Evolutionary conservation across 2,329 filamentous ascomycete genomes (phyloP), one percentile per base, ranked within the genome.

Genomic region (Colletotrichum ledebouriae): DNA sequence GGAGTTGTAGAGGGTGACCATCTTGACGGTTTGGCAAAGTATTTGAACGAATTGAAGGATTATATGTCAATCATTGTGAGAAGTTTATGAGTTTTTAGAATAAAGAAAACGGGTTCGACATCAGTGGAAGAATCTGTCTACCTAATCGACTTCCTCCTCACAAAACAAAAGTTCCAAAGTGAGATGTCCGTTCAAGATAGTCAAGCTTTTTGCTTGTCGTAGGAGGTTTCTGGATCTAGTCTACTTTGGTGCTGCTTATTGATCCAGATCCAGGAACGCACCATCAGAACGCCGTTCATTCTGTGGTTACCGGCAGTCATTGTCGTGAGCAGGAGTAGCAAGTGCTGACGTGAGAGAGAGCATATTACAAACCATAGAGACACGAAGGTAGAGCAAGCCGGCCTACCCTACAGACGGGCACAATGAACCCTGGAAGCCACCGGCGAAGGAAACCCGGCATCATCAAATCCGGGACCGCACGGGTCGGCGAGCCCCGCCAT

Each of bases 1-100:
- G 49, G 59, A 53, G 2, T 55, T 22, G 20, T 65, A 65, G 12
- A 70, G 65, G 22, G 65, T 60, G 39, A 70, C 59, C 68, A 70
- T 70, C 9, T 42, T 41, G 41, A 33, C 44, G 34, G 34, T 34
- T 34, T n/a, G 6, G n/a, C 1, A 1, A 17, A 3, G 0, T 34
- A 4, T 44, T 11, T 20, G 0, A 15, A 53, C 10, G 15, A 29
- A 29, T 29, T 7, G 29, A 9, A 29, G 29, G 29, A 7, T 29
- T 1, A 29, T 29, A 7, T 29, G 29, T 29, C 29, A 29, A 2
- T 29, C 6, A 6, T 9, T 9, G 29, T 33, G 11, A 15, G 3
- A 15, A 41, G 3, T 15, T 41, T 0, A 12, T 11, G 0, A 20
- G 3, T 0, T 29, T 25, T 39, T 4, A 13, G 37, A 44, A 10